Conservation (phyloP, 192 early-diverging fungal genomes). For the Diversispora eburnea region DNA sequence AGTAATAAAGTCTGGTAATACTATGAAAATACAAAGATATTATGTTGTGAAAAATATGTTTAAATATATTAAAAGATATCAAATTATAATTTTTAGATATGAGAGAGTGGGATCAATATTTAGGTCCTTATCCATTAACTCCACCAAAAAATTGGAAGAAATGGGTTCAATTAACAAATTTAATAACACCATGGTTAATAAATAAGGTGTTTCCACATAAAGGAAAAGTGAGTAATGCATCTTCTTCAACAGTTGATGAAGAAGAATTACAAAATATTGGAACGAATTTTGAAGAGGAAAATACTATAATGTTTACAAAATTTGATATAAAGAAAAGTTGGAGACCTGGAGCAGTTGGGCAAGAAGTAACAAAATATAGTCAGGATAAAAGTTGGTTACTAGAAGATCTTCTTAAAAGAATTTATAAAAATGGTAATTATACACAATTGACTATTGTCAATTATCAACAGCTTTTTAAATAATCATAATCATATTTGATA, state of each 20-base stretch:
- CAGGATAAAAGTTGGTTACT: slow-evolving; percentile 89
- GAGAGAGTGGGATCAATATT: slow-evolving; percentile 70
- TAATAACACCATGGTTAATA: slow-evolving; percentile 45
- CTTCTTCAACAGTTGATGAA: slow-evolving; percentile 26
- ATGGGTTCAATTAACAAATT: slow-evolving; percentile 74
- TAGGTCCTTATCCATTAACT: slow-evolving; percentile 78
- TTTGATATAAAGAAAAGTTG: slow-evolving; percentile 84
- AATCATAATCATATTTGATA: not conserved
- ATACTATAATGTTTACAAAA: slow-evolving; percentile 57
- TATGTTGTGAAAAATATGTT: not conserved
- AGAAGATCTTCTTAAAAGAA: slow-evolving; percentile 43
- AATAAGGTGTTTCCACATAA: slow-evolving; percentile 8
- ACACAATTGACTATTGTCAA: too few relatives aligned
- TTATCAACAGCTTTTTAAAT: not conserved
- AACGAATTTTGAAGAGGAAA: slow-evolving; percentile 5
- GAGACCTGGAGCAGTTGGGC: slow-evolving; percentile 61
- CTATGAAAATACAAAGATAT: not conserved
- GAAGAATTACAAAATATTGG: slow-evolving; percentile 14
- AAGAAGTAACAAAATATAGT: slow-evolving; percentile 72
- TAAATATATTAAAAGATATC: too few relatives aligned
- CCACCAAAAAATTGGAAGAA: slow-evolving; percentile 64
- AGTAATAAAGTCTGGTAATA: slow-evolving; percentile 58
- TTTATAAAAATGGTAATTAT: slow-evolving; percentile 45
- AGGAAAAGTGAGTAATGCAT: slow-evolving; percentile 21
- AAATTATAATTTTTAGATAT: slow-evolving; percentile 49